Percentiles rank a stretch among this genome's conserved stretches.
Evolutionary conservation across 2,329 filamentous ascomycete species (phyloP).

Genomic region (Chaetomiaceae sp.): DNA sequence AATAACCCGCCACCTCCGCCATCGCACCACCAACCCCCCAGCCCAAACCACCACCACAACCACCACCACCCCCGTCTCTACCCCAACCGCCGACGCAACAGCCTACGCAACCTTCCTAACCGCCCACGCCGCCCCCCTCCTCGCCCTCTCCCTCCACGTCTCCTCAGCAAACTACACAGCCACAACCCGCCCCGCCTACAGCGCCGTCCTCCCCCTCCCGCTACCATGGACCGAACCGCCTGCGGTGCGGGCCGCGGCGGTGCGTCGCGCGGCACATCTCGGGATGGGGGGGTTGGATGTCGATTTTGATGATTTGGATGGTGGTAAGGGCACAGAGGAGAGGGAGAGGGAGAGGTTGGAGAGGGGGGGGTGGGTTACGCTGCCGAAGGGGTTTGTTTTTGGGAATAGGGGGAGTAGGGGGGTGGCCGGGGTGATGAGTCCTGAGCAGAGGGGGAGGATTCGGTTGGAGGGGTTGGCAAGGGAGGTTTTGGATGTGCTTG

Average conservation of each 20-base stretch:
- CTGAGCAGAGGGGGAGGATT: constrained; percentile 69
- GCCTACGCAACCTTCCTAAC: constrained; percentile 66
- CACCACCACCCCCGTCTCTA: constrained; percentile 36
- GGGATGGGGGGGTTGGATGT: constrained; percentile 66
- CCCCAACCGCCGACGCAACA: constrained; percentile 42
- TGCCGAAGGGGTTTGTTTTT: constrained; percentile 46
- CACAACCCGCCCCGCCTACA: constrained; percentile 75
- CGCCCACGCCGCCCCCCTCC: constrained; percentile 67
- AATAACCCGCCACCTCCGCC: constrained; percentile 53
- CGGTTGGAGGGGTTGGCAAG: constrained; percentile 67
- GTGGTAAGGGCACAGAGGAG: too few relatives aligned
- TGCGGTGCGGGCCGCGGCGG: constrained; percentile 63
- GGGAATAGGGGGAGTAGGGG: constrained; percentile 43
- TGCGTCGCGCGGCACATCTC: constrained; percentile 63
- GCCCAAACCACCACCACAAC: constrained; percentile 35
- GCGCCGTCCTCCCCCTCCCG: constrained; percentile 74
- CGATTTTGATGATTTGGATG: too few relatives aligned
- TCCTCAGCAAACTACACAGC: constrained; percentile 82
- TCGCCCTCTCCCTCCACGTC: constrained; percentile 86
- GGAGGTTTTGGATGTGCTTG: constrained; percentile 67
- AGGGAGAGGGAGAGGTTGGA: constrained; percentile 30
- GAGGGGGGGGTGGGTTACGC: constrained; percentile 32
- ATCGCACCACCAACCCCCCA: constrained; percentile 32
- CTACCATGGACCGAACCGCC: constrained; percentile 83
- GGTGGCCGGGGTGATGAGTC: constrained; percentile 58